Evolutionary conservation across 805 yeast genomes (phyloP).

Genomic region (Candida incommunis): DNA sequence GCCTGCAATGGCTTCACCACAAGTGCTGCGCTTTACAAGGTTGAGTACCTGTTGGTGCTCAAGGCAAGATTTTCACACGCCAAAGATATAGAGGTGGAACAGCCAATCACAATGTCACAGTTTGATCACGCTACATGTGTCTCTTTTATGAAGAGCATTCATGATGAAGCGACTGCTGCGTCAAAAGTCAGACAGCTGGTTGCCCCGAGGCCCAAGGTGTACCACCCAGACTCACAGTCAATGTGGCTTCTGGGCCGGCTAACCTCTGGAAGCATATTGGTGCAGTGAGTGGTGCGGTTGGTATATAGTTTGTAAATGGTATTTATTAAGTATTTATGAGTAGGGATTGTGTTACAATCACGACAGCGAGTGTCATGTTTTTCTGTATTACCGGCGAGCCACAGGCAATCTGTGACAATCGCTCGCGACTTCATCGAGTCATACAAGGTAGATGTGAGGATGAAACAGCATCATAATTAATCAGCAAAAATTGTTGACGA

Average conservation of each 20-base stretch:
- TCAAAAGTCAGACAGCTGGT: neutral
- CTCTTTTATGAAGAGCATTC: constrained; percentile 20
- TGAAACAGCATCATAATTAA: too few species aligned
- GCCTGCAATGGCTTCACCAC: constrained; percentile 23
- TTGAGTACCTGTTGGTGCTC: constrained; percentile 20
- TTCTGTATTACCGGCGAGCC: too few species aligned
- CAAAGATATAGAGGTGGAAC: constrained; percentile 23
- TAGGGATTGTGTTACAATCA: too few species aligned
- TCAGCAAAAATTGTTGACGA: too few species aligned
- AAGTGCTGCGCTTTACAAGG: constrained; percentile 19
- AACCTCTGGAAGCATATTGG: neutral
- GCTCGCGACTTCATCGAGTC: too few species aligned
- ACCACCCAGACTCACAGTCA: neutral
- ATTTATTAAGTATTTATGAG: too few species aligned
- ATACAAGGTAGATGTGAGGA: too few species aligned
- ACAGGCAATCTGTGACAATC: too few species aligned
- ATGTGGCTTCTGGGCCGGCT: neutral
- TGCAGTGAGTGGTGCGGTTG: neutral
- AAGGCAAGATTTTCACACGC: constrained; percentile 24
- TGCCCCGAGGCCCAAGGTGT: neutral
- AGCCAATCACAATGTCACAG: constrained; percentile 21
- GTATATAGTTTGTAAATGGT: too few species aligned
- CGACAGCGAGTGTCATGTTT: too few species aligned
- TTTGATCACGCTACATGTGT: constrained; percentile 23
- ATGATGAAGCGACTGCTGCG: constrained; percentile 14